Conservation (phyloP, 345 rosid genomes). For the Eucalyptus polyanthemos region DNA sequence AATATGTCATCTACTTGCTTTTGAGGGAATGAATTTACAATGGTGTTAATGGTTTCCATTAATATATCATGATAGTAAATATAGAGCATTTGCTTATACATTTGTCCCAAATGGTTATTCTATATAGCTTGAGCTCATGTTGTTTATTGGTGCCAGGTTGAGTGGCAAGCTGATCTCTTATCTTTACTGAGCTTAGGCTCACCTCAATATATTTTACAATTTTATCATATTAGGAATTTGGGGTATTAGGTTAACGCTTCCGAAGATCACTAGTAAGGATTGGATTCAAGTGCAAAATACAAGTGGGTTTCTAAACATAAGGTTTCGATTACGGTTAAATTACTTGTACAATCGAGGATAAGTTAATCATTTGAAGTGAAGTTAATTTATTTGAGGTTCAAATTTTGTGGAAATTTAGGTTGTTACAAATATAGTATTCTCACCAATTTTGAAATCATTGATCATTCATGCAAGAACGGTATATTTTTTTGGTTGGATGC, state of each 20-base stretch:
- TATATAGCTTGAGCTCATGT: not conserved
- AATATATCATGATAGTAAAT: not conserved
- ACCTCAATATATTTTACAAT: not conserved
- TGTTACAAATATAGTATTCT: not conserved
- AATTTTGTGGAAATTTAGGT: no score
- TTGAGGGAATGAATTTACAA: not conserved
- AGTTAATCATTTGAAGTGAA: no score
- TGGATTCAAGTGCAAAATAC: no score
- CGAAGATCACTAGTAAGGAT: not conserved
- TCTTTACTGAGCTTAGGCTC: not conserved
- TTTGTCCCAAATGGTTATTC: not conserved
- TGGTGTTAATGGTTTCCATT: not conserved
- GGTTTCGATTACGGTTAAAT: no score
- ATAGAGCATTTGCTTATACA: not conserved
- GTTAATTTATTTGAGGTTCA: no score
- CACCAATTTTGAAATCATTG: not conserved
- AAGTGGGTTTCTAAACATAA: no score
- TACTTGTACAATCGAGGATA: no score
- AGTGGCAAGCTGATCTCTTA: not conserved
- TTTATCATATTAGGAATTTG: no score
- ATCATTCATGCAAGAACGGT: not conserved
- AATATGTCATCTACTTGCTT: not conserved
- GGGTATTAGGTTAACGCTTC: not conserved
- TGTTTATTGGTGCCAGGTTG: not conserved
- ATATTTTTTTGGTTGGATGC: not conserved